Base-by-base conservation (phyloP, 352 stramenopile species). In the Stramenopiles sp. region DNA sequence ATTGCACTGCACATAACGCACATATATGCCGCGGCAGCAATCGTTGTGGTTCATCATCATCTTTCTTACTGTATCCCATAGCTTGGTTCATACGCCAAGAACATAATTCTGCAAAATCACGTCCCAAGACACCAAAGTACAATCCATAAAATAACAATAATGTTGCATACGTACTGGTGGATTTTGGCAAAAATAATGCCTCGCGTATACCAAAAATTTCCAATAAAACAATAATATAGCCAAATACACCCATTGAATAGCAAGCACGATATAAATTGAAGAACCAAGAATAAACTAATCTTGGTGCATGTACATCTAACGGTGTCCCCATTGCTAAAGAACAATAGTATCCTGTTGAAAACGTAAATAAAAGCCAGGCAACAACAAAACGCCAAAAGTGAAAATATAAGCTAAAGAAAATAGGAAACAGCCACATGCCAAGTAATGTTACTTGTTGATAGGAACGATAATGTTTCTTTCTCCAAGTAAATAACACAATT, bases 311-410 rank as follows among this genome's bases (percentile, higher is more conserved):
- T 27, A 69, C 53, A 27, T 69, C 53, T 27, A 69, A 27, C 53
- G 53, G 53, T 20, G 20, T 69, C 27, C 53, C 27, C 53, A 27
- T 69, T 69, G 53, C 53, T 69, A 69, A 69, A 20, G 20, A 69
- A 27, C 20, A 20, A 27, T 69, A 27, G 27, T 69, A 69, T 20
- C 53, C 53, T 20, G 53, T 69, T 23, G 20, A 69, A 69, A 27
- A 20, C 53, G 27, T 20, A 27, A 69, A 69, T 27, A 69, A 23
- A 27, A 27, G 20, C 53, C 53, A 69, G 20, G 27, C 53, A 69
- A 27, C 53, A 27, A 69, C 53, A 69, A 69, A 69, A 69, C 53
- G 53, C 53, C 53, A 69, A 69, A 69, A 69, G 53, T 69, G 53
- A 69, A 69, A 69, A 69, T 69, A 69, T 23, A 23, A 20, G 27